These are phyloP conservation scores for Diaporthe ampelina DNA, from an alignment of 2,329 filamentous ascomycete genomes.

Conservation along the genomic window DNA sequence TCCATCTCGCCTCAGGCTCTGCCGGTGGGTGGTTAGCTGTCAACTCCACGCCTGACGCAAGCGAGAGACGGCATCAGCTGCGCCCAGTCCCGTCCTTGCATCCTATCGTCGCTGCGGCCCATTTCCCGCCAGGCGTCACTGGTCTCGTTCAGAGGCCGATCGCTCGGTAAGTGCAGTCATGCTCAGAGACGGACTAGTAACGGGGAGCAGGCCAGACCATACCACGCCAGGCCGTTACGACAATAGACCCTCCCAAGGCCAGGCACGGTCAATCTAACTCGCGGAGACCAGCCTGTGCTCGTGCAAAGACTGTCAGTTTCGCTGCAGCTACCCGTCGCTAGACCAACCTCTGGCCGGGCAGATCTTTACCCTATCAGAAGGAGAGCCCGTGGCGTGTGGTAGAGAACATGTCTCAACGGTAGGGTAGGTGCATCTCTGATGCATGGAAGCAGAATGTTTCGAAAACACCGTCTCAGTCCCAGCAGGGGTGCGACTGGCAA, in stretches of 20 bases:
- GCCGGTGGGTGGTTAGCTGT: conserved; percentile 30
- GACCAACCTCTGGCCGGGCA: conserved; percentile 52
- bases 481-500: conserved; percentile 36
- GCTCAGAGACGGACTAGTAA: conserved; percentile 35
- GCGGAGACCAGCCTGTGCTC: conserved; percentile 50
- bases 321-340: conserved; percentile 58
- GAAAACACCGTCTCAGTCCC: conserved; percentile 38
- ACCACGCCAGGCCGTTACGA: conserved; percentile 41
- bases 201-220: conserved; percentile 38
- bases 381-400: conserved; percentile 63
- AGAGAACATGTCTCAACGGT: conserved; percentile 58
- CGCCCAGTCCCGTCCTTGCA: conserved; percentile 20
- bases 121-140: conserved; percentile 32
- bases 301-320: conserved; percentile 51
- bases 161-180: conserved; percentile 16
- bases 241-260: conserved; percentile 46
- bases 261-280: conserved; percentile 50
- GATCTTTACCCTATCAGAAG: conserved; percentile 56
- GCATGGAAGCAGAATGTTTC: conserved; percentile 54
- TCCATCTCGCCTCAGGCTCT: conserved; percentile 15
- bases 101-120: conserved; percentile 20
- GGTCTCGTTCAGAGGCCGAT: conserved; percentile 27
- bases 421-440: conserved; percentile 64
- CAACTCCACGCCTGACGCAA: conserved; percentile 24
- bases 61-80: conserved; percentile 31